Conservation (phyloP, 2,329 filamentous ascomycete species). For the Aspergillus chevalieri region DNA sequence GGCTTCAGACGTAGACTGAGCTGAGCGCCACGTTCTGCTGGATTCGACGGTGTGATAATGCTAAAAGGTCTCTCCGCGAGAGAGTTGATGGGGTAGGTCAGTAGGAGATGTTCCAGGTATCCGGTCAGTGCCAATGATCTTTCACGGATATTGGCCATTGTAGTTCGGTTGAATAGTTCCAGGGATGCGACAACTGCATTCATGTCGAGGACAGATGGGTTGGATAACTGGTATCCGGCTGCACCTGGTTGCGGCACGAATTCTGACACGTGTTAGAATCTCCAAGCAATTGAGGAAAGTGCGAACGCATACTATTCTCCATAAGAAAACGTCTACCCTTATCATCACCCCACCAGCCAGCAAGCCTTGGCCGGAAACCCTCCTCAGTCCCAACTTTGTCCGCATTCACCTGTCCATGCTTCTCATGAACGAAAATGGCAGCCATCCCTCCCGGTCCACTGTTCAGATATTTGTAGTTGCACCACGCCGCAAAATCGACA, state of each 20-base stretch:
- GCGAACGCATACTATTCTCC: slow-evolving; percentile 54
- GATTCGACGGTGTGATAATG: slow-evolving; percentile 65
- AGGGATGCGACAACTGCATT: slow-evolving; percentile 68
- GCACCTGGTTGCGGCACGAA: slow-evolving; percentile 75
- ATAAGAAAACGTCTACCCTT: slow-evolving; percentile 73
- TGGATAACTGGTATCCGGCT: slow-evolving; percentile 76
- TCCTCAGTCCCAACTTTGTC: slow-evolving; percentile 32
- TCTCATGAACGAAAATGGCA: slow-evolving; percentile 73
- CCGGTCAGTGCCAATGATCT: slow-evolving; percentile 69
- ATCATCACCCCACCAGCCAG: slow-evolving; percentile 84
- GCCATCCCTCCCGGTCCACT: slow-evolving; percentile 75
- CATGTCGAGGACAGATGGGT: slow-evolving; percentile 72
- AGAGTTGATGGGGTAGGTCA: slow-evolving; percentile 27
- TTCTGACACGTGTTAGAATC: slow-evolving; percentile 25
- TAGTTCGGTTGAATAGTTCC: slow-evolving; percentile 66
- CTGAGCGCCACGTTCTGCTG: slow-evolving; percentile 67
- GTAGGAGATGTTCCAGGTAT: slow-evolving; percentile 67
- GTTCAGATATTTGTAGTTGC: slow-evolving; percentile 92
- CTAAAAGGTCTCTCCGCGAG: slow-evolving; percentile 43
- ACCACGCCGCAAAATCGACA: slow-evolving; percentile 89
- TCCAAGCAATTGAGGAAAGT: neutral
- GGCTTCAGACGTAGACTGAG: slow-evolving; percentile 64
- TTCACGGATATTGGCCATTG: slow-evolving; percentile 60
- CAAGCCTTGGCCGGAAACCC: slow-evolving; percentile 59
- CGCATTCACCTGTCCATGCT: slow-evolving; percentile 50